Evolutionary conservation across 140 eudicot species (phyloP), one percentile per base, ranked within the genome.

Genomic region (Senecio squalidus): DNA sequence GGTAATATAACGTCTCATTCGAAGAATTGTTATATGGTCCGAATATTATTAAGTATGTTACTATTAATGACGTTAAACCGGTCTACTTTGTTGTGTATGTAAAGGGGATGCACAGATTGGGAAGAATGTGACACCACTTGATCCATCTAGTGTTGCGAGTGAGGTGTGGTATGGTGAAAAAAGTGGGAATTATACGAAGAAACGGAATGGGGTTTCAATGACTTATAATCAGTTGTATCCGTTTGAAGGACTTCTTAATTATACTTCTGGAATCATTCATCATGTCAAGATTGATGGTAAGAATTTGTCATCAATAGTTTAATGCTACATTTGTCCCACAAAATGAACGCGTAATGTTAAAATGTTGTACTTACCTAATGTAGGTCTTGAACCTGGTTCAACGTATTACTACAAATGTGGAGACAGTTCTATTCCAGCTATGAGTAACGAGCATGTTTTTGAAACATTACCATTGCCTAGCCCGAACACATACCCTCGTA

Each of bases 181-280:
- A 57, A 78, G 94, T 54, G 91, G 88, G 14, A 72, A 72, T 2
- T 83, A 80, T 41, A 61, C 67, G 26, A 76, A 36, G 60, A 86
- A 86, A 49, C 48, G 36, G 36, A 81, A 17, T 0, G 96, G 96
- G 66, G 58, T 76, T 67, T 86, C 96, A 1, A 21, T 77, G 71
- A 50, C 81, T 72, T 91, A 91, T 24, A 86, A 68, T 72, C 98
- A 91, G 60, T 39, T 83, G 49, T 91, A 91, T 70, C 96, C 96
- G 8, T 91, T 80, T 55, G 77, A 86, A 48, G 98, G 98, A 1
- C 77, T 91, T 5, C 48, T 58, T 72, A 91, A 91, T 68, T 91
- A 91, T 51, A 86, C 92, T 16, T 91, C 98, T 39, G 94, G 91
- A 44, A 91, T 83, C 66, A 86, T 86, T 73, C 98, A 86, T 78